Conservation (phyloP, 176 grass and related monocot species). For the Ampelocalamus luodianensis region DNA sequence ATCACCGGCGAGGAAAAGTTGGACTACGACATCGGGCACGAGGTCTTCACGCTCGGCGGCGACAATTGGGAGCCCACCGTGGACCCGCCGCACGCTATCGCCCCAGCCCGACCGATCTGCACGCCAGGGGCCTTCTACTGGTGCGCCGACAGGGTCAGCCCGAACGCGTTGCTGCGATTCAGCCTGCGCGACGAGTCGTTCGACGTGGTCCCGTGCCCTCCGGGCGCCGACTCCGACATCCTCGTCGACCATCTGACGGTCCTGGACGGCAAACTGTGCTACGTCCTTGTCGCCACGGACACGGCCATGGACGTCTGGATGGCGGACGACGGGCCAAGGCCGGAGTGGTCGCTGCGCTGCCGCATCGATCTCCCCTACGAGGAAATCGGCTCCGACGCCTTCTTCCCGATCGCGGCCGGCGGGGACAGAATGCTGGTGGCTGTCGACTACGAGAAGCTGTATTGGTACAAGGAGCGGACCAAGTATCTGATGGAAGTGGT, state of each 20-base stretch:
- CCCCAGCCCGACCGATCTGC: not conserved
- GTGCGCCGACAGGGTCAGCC: not conserved
- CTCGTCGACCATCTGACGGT: not conserved
- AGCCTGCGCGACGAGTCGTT: constrained; percentile 18
- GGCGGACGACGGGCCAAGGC: not conserved
- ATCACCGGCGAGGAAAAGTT: not conserved
- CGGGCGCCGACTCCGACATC: not conserved
- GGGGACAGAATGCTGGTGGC: not conserved
- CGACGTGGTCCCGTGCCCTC: not conserved
- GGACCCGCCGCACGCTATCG: not conserved
- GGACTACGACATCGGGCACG: constrained; percentile 23
- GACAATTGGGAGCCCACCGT: not conserved
- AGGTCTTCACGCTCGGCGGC: not conserved
- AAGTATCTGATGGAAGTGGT: not conserved
- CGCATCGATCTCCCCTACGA: not conserved
- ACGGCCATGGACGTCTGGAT: constrained; percentile 19
- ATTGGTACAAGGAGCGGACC: not conserved
- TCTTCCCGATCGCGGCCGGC: not conserved
- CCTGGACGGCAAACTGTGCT: constrained; percentile 13
- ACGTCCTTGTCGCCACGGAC: no score
- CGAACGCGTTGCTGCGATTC: constrained; percentile 26
- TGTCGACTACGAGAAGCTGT: constrained; percentile 7
- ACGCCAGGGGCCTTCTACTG: not conserved
- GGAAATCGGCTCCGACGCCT: not conserved
- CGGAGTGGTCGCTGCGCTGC: constrained; percentile 7